phyloP scores from a whole-genome alignment of 441 rosid species.

The Gossypium davidsonii region DNA sequence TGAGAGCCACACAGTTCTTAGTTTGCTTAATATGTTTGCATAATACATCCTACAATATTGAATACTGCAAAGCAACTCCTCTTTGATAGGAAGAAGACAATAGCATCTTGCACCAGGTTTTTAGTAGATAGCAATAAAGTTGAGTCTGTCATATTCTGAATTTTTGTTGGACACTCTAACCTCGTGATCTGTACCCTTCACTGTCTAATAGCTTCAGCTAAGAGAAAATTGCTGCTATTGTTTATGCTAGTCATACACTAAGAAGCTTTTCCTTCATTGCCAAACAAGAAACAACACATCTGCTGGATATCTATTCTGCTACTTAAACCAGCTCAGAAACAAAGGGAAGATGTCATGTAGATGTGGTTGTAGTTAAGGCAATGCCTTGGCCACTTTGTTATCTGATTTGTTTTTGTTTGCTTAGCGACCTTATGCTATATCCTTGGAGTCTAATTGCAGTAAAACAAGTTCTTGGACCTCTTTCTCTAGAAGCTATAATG shows the following conservation, averaged over 20 bases:
- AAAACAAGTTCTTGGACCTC: no score
- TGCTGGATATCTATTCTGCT: not conserved
- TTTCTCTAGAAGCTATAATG: no score
- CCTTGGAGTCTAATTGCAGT: no score
- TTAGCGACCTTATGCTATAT: no score
- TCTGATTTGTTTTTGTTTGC: no score
- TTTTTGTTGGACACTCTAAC: not conserved
- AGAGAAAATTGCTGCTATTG: not conserved
- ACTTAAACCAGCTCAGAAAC: not conserved
- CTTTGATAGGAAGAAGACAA: not conserved
- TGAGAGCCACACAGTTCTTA: not conserved
- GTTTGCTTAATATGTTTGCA: not conserved
- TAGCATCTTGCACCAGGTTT: not conserved
- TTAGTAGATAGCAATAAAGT: not conserved
- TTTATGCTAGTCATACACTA: not conserved
- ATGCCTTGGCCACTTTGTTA: no score
- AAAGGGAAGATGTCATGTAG: no score
- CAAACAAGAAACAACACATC: not conserved
- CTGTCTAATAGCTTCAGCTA: not conserved
- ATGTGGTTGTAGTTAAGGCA: no score
- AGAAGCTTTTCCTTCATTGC: not conserved
- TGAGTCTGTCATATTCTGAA: not conserved
- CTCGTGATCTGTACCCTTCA: not conserved
- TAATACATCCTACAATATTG: not conserved
- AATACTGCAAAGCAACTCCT: not conserved